Percentiles rank a stretch among this genome's conserved stretches.
Evolutionary conservation across 768 basidiomycete species (phyloP).

Genomic region (Dendrothele bispora): DNA sequence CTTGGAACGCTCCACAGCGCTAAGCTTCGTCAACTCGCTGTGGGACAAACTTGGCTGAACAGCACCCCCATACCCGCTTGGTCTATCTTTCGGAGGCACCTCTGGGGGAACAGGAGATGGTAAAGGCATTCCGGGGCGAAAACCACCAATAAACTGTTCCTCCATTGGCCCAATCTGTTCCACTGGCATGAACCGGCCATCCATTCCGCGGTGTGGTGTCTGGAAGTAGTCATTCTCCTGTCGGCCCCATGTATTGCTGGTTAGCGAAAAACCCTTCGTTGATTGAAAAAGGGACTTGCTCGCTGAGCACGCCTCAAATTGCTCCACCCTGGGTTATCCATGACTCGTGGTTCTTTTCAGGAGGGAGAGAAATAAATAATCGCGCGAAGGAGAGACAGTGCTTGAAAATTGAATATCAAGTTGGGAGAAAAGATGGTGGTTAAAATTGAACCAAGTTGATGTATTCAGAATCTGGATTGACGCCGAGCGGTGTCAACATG

Average conservation of each 20-base stretch:
- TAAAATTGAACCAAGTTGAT: no score
- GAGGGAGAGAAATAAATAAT: not conserved
- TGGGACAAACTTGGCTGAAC: constrained; percentile 32
- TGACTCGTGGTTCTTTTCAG: constrained; percentile 22
- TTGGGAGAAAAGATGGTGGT: no score
- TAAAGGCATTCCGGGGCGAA: constrained; percentile 34
- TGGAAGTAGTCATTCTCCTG: constrained; percentile 29
- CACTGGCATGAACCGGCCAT: constrained; percentile 53
- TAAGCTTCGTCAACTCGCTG: constrained; percentile 47
- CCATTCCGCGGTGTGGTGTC: constrained; percentile 38
- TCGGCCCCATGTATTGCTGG: no score
- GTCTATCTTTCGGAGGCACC: constrained; percentile 53
- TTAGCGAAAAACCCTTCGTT: not conserved
- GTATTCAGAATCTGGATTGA: no score
- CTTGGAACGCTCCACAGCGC: constrained; percentile 66
- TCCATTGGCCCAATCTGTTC: constrained; percentile 62
- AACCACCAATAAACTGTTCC: constrained; percentile 61
- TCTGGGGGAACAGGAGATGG: constrained; percentile 46
- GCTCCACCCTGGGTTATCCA: constrained; percentile 82
- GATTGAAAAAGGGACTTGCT: constrained; percentile 31
- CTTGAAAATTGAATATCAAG: no score
- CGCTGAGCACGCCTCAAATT: constrained; percentile 62
- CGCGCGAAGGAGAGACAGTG: not conserved
- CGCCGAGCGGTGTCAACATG: no score
- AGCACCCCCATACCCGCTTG: constrained; percentile 23